Percentiles rank a stretch among this genome's conserved stretches.
These are phyloP conservation scores for Xylaria sp. DNA, from an alignment of 2,329 filamentous ascomycete genomes.

Conservation along the genomic window DNA sequence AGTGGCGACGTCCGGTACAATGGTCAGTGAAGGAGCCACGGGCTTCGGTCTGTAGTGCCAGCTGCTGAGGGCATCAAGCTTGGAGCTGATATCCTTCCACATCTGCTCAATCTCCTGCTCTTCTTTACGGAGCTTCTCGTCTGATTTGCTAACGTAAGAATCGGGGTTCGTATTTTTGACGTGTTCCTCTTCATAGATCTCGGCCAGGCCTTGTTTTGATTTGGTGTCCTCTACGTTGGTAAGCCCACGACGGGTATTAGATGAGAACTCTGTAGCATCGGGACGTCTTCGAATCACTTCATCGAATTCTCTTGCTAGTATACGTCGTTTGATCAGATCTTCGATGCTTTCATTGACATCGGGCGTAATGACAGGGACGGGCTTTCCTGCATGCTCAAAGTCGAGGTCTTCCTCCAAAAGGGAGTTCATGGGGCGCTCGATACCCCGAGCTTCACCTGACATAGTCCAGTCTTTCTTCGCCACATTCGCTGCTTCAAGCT, in stretches of 20 bases:
- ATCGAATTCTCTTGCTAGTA: slow-evolving; percentile 90
- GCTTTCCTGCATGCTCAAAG: slow-evolving; percentile 94
- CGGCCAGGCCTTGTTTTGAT: slow-evolving; percentile 85
- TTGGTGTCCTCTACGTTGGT: slow-evolving; percentile 89
- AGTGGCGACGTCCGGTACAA: slow-evolving; percentile 90
- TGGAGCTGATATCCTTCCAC: slow-evolving; percentile 82
- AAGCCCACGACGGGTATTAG: slow-evolving; percentile 72
- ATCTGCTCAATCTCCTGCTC: slow-evolving; percentile 83
- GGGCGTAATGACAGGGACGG: slow-evolving; percentile 90
- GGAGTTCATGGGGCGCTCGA: slow-evolving; percentile 87
- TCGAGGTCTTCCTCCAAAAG: slow-evolving; percentile 94
- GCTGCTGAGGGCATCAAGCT: slow-evolving; percentile 88
- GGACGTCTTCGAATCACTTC: slow-evolving; percentile 86
- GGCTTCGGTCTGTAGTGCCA: slow-evolving; percentile 97
- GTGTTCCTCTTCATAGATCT: slow-evolving; percentile 95
- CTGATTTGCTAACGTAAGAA: slow-evolving; percentile 80
- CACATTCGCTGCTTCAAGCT: slow-evolving; percentile 87
- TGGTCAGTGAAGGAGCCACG: slow-evolving; percentile 80
- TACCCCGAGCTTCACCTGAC: slow-evolving; percentile 84
- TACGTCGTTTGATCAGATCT: slow-evolving; percentile 91
- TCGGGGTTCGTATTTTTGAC: slow-evolving; percentile 79
- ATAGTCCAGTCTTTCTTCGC: slow-evolving; percentile 92
- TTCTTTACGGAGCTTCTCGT: slow-evolving; percentile 83
- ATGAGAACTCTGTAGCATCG: slow-evolving; percentile 71
- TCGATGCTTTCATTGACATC: slow-evolving; percentile 93